These are phyloP conservation scores for Globisporangium radiosum DNA, from an alignment of 352 stramenopile species.

Conservation along the genomic window DNA sequence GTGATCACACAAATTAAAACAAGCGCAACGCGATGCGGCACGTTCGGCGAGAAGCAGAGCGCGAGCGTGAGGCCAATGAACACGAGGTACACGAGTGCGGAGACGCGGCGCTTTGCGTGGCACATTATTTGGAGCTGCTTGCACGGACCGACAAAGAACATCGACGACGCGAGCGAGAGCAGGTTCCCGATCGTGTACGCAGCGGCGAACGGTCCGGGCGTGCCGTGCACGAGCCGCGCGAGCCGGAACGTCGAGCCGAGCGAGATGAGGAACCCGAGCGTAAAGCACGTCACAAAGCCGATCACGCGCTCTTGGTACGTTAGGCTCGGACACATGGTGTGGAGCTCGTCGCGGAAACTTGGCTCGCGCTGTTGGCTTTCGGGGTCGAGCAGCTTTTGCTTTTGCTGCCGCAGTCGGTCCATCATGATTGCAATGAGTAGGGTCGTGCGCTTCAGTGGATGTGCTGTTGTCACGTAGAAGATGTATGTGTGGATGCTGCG, in stretches of 20 bases:
- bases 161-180: constrained; percentile 71
- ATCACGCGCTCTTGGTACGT: constrained; percentile 84
- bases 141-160: constrained; percentile 81
- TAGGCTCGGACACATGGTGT: constrained; percentile 56
- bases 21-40: constrained; percentile 62
- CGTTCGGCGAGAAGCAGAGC: constrained; percentile 61
- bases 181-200: constrained; percentile 85
- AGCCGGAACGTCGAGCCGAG: constrained; percentile 79
- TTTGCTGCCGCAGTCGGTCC: constrained; percentile 56
- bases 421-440: constrained; percentile 27
- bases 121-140: constrained; percentile 85
- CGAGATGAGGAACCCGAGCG: constrained; percentile 75
- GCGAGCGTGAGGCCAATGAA: constrained; percentile 76
- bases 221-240: constrained; percentile 64
- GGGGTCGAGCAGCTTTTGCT: constrained; percentile 76
- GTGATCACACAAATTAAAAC: constrained; percentile 69
- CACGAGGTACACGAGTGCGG: constrained; percentile 61
- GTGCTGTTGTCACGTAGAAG: too few species aligned
- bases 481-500: too few species aligned
- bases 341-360: constrained; percentile 22
- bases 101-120: constrained; percentile 61
- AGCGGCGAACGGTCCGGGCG: constrained; percentile 77
- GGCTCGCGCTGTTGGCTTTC: constrained; percentile 32
- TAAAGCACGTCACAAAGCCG: constrained; percentile 73
- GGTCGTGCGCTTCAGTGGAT: too few species aligned